phyloP scores from a whole-genome alignment of 1,139 yeast species.

The Yamadazyma oceani region DNA sequence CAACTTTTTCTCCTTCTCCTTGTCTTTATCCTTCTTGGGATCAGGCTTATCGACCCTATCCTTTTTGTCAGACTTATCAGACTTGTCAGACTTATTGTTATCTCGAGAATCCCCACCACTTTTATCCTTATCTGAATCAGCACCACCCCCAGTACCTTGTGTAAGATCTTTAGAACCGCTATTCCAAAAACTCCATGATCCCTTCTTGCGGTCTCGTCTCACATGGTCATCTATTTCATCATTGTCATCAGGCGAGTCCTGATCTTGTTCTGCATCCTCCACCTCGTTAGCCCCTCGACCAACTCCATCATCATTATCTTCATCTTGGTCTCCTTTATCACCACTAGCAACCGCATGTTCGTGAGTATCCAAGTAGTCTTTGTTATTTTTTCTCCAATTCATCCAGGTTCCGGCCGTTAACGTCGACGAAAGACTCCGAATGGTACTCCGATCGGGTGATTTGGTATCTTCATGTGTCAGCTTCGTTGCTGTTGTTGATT shows the following conservation, averaged over 20 bases:
- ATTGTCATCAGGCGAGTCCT: constrained; percentile 25
- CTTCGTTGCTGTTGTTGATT: not conserved
- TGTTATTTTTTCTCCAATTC: constrained; percentile 10
- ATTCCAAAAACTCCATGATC: constrained; percentile 30
- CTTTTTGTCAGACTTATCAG: constrained; percentile 9
- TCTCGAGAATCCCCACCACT: no score
- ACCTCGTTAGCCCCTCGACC: not conserved
- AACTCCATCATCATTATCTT: constrained; percentile 1
- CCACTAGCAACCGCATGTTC: constrained; percentile 9
- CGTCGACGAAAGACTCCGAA: constrained; percentile 11
- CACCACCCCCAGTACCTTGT: not conserved
- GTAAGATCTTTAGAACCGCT: constrained; percentile 14
- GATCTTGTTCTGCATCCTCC: constrained; percentile 23
- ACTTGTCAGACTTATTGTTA: constrained; percentile 9
- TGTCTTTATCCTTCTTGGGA: constrained; percentile 7
- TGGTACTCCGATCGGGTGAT: constrained; percentile 4
- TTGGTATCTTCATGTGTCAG: no score
- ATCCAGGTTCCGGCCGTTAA: constrained; percentile 14
- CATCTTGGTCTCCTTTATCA: constrained; percentile 1
- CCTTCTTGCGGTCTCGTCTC: constrained; percentile 27
- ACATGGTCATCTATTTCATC: constrained; percentile 39
- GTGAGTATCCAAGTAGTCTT: constrained; percentile 9
- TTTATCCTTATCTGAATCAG: constrained; percentile 5
- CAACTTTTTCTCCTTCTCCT: constrained; percentile 13
- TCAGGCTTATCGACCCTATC: constrained; percentile 1